Conservation (phyloP, 768 basidiomycete genomes). For the Lactifluus rugatus region DNA sequence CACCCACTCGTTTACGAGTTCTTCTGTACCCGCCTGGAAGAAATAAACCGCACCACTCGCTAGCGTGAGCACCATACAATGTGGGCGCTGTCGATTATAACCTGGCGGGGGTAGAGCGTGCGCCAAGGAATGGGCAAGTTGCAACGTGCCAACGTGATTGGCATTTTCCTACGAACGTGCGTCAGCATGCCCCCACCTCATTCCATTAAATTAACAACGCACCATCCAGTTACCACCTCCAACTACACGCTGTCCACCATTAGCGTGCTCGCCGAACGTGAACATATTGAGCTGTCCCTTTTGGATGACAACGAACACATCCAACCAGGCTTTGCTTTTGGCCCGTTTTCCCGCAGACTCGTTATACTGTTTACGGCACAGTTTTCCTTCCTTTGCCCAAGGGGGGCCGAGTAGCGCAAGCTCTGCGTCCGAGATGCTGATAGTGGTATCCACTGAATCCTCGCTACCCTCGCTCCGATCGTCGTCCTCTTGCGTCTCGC, state of each 20-base stretch:
- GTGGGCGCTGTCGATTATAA: slow-evolving; percentile 81
- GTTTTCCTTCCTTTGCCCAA: slow-evolving; percentile 98
- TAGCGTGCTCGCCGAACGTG: slow-evolving; percentile 70
- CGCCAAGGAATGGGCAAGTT: slow-evolving; percentile 80
- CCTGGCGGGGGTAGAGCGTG: slow-evolving; percentile 86
- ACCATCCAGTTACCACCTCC: slow-evolving; percentile 99
- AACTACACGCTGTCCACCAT: slow-evolving; percentile 54
- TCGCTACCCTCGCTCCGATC: slow-evolving; percentile 64
- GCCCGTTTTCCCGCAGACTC: slow-evolving; percentile 75
- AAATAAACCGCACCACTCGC: slow-evolving; percentile 89
- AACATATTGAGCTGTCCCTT: slow-evolving; percentile 96
- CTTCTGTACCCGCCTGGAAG: slow-evolving; percentile 98
- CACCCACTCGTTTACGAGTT: slow-evolving; percentile 98
- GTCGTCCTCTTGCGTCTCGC: slow-evolving; percentile 85
- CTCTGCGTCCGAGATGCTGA: slow-evolving; percentile 91
- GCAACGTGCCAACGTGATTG: slow-evolving; percentile 67
- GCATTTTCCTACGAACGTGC: slow-evolving; percentile 65
- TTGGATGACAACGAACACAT: slow-evolving; percentile 93
- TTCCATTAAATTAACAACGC: slow-evolving; percentile 29
- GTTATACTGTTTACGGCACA: slow-evolving; percentile 92
- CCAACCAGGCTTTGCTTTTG: slow-evolving; percentile 84
- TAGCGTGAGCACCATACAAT: slow-evolving; percentile 91
- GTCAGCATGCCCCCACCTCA: slow-evolving; percentile 3
- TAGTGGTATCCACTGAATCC: slow-evolving; percentile 56
- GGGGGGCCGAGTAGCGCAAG: slow-evolving; percentile 91